Percentiles rank a stretch among this genome's conserved stretches.
Evolutionary conservation across 441 rosid genomes (phyloP).

Genomic region (Lepidium campestre): DNA sequence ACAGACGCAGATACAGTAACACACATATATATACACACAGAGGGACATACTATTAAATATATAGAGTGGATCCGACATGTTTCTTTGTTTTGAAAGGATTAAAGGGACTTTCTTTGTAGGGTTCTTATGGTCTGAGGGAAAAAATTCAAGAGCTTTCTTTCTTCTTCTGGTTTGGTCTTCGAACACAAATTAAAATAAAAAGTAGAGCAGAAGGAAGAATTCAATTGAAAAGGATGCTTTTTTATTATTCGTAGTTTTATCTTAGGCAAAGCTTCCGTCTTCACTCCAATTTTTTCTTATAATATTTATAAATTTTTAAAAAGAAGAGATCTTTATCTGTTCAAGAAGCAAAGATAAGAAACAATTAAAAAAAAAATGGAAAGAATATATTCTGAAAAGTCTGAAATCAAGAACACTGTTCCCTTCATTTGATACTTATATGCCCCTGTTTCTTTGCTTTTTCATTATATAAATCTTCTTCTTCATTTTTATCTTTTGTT

Average conservation of each 20-base stretch:
- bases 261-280: conserved; percentile 7
- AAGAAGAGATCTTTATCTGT: conserved; percentile 24
- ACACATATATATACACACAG: background rate
- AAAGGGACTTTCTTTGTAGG: conserved; percentile 21
- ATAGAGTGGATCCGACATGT: conserved; percentile 31
- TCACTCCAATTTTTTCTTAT: background rate
- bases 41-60: conserved; percentile 6
- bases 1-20: background rate
- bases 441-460: conserved; percentile 13
- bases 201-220: conserved; percentile 2
- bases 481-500: background rate
- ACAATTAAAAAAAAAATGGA: conserved; percentile 14
- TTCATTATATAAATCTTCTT: conserved; percentile 13
- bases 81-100: background rate
- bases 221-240: conserved; percentile 7
- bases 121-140: conserved; percentile 10
- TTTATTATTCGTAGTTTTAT: background rate
- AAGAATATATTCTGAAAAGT: conserved; percentile 23
- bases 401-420: conserved; percentile 31
- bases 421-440: conserved; percentile 28
- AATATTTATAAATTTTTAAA: background rate
- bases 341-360: conserved; percentile 25
- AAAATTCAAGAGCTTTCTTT: conserved; percentile 22
- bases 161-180: conserved; percentile 17
- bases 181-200: background rate